Conservation (phyloP, 768 basidiomycete species). For the Calocybe indica region DNA sequence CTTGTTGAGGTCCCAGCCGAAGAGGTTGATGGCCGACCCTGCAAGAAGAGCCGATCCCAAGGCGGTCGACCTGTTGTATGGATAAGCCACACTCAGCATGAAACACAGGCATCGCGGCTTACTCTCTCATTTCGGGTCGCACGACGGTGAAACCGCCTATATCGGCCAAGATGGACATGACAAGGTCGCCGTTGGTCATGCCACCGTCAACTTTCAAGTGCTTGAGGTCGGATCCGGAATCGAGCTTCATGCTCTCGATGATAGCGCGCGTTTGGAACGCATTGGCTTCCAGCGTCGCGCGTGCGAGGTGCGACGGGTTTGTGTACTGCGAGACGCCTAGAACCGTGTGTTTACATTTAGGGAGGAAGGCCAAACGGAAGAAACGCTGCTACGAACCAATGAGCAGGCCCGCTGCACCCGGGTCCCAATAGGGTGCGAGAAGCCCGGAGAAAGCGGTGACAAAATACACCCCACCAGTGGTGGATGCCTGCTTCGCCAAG, state of each 20-base stretch:
- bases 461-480: conserved; percentile 90
- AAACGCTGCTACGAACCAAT: conserved; percentile 48
- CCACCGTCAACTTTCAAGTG: conserved; percentile 97
- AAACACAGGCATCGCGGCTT: conserved; percentile 20
- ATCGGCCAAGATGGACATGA: conserved; percentile 83
- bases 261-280: conserved; percentile 96
- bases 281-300: conserved; percentile 93
- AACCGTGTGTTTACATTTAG: neutral
- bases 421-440: conserved; percentile 97
- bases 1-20: conserved; percentile 85
- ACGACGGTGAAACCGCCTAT: conserved; percentile 89
- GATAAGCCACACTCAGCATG: neutral
- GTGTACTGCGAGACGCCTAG: conserved; percentile 81
- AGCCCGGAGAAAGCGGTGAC: conserved; percentile 96
- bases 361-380: neutral
- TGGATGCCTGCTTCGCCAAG: conserved; percentile 69
- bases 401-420: conserved; percentile 79
- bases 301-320: conserved; percentile 86
- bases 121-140: conserved; percentile 97
- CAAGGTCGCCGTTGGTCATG: conserved; percentile 91
- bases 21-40: conserved; percentile 79
- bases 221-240: conserved; percentile 74
- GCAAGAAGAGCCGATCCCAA: conserved; percentile 93
- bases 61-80: conserved; percentile 65
- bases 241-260: conserved; percentile 90